A percentile compares a stretch with the other conserved stretches of the same genome.
Conservation (phyloP, 2,329 filamentous ascomycete species). For the Monosporascus sp. region DNA sequence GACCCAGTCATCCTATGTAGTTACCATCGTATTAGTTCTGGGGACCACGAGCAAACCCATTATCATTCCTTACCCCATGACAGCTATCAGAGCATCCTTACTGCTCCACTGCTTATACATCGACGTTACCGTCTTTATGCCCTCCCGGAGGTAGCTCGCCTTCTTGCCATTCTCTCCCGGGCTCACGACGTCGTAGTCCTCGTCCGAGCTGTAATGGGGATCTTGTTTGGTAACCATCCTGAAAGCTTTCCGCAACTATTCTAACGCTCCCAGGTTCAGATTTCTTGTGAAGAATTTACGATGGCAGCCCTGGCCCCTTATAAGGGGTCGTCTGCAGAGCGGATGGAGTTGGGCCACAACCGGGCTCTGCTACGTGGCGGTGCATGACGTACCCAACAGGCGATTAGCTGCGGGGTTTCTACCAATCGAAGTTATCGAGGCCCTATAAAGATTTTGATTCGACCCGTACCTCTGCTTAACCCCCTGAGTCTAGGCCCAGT, state of each 20-base stretch:
- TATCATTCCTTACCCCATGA: not conserved
- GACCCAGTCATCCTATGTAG: slow-evolving; percentile 28
- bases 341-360: not conserved
- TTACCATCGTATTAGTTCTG: not conserved
- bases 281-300: not conserved
- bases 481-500: too few species aligned
- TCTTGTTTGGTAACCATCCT: not conserved
- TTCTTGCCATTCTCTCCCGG: not conserved
- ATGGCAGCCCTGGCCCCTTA: not conserved
- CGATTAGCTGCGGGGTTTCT: not conserved
- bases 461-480: too few species aligned
- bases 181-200: not conserved
- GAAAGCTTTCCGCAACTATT: not conserved
- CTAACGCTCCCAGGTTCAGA: not conserved
- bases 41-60: not conserved
- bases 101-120: not conserved
- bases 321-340: not conserved
- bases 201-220: not conserved
- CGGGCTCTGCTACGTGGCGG: not conserved
- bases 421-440: not conserved
- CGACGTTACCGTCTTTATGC: not conserved
- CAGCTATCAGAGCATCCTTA: not conserved
- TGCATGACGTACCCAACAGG: not conserved
- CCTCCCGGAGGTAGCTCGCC: not conserved
- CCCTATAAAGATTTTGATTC: not conserved